Base-by-base conservation (phyloP, 2,329 filamentous ascomycete species). In the Diplocarpon rosae region DNA sequence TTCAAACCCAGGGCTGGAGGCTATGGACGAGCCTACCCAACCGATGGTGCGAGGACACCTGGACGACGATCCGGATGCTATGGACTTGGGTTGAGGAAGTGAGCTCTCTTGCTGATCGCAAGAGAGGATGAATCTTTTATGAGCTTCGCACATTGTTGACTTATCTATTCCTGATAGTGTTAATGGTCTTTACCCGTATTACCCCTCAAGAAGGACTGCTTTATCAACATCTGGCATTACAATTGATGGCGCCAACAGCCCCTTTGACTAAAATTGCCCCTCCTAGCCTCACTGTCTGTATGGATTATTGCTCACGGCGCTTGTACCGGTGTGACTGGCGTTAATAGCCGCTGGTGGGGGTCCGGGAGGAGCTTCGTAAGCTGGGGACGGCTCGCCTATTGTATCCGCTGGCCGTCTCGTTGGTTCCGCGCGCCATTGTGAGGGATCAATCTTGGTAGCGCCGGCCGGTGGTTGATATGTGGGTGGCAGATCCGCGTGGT, bases 51-150 rank as follows among this genome's bases (percentile, higher is more conserved):
- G 37, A 16, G 32, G 5, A 20, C 29, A 20, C 13, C 35, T 52
- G 16, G 62, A 64, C 29, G 57, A 70, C 39, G 76, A 81, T 54
- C 65, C 66, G 1, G 79, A 84, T 59, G 78, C 73, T 12, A 85
- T 85, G 81, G 79, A 84, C 42, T 64, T 83, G 56, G 79, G 62
- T 59, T 57, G 41, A 50, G 10, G 30, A 16, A 39, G 29, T 30
- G 20, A 36, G 14, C 17, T 32, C 33, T 39, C 12, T 39, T 30
- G 56, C 29, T 30, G 36, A 45, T 41, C 39, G 17, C 39, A 44
- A 37, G 33, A 24, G 20, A 47, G 27, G 52, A 50, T 52, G 30
- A 44, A 36, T 45, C 37, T 35, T 46, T 42, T 29, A 37, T 34
- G 43, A 37, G 36, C 24, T 44, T 48, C 41, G 45, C 39, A 45